Evolutionary conservation across 2,329 filamentous ascomycete species (phyloP).

Genomic region (Beauveria bassiana): DNA sequence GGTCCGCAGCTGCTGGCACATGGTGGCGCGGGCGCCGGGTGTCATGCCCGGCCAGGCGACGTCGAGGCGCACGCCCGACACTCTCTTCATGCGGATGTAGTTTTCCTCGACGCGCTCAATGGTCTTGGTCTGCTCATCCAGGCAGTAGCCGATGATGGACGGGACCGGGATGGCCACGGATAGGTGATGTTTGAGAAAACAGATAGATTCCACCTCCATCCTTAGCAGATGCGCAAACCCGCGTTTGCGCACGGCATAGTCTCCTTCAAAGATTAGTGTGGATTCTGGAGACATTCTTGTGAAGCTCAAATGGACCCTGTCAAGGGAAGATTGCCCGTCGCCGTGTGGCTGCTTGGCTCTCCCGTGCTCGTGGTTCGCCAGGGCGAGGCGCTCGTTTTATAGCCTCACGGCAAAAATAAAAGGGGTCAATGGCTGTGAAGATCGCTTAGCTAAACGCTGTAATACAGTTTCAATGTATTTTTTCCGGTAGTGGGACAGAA

Average conservation of each 20-base stretch:
- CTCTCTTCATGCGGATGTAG: slow-evolving; percentile 15
- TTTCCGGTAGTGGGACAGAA: not conserved
- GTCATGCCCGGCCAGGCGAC: slow-evolving; percentile 13
- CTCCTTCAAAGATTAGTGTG: not conserved
- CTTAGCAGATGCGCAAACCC: not conserved
- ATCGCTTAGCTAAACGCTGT: not conserved
- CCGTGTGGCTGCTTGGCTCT: not conserved
- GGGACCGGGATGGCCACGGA: slow-evolving; percentile 10
- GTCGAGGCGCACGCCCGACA: slow-evolving; percentile 12
- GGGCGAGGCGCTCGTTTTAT: not conserved
- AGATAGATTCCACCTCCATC: slow-evolving; percentile 13
- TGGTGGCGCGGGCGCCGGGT: slow-evolving; percentile 2
- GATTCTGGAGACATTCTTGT: not conserved
- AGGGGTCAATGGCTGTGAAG: not conserved
- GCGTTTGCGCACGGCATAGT: not conserved
- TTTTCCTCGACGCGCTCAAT: not conserved
- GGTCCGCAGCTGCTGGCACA: slow-evolving; percentile 10
- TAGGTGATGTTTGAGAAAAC: slow-evolving; percentile 3
- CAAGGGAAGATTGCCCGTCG: too few species aligned
- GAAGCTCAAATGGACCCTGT: not conserved
- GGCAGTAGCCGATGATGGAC: slow-evolving; percentile 1
- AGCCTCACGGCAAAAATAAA: not conserved
- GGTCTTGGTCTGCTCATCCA: slow-evolving; percentile 7
- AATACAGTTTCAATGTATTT: not conserved
- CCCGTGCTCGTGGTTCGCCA: not conserved